Evolutionary conservation across 23 red algal species (phyloP).

Genomic region (Gracilaria gracilis): DNA sequence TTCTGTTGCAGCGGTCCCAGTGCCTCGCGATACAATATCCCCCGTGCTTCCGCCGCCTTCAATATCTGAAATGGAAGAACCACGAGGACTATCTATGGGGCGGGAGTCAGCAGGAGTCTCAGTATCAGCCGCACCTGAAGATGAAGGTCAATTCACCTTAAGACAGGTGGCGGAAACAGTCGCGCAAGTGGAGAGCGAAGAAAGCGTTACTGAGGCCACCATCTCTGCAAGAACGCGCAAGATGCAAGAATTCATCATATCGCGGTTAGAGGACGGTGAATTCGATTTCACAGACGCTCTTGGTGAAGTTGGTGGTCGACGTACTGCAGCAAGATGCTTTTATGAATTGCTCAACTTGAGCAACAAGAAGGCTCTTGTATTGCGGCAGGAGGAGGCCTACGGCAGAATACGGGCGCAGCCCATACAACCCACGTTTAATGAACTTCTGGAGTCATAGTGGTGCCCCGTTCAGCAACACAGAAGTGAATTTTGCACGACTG

Average conservation of each 20-base stretch:
- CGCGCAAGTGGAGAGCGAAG: constrained; percentile 13
- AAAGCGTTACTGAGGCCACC: constrained; percentile 36
- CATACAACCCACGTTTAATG: constrained; percentile 51
- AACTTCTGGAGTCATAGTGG: constrained; percentile 10
- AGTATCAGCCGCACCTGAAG: neutral
- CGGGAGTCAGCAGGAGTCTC: neutral
- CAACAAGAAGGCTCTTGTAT: constrained; percentile 50
- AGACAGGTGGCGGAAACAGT: constrained; percentile 30
- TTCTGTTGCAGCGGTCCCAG: constrained; percentile 1
- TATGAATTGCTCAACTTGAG: constrained; percentile 65
- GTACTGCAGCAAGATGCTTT: constrained; percentile 53
- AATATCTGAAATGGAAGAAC: neutral
- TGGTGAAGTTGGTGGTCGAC: constrained; percentile 20
- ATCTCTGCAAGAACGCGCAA: constrained; percentile 56
- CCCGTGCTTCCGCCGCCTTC: neutral
- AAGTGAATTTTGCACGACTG: too few species aligned
- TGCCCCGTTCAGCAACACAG: too few species aligned
- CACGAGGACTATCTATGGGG: neutral
- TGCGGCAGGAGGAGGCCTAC: constrained; percentile 57
- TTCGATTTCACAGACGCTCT: constrained; percentile 30
- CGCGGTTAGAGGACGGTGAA: constrained; percentile 18
- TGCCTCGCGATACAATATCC: constrained; percentile 21
- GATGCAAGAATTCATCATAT: constrained; percentile 44
- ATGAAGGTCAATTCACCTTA: constrained; percentile 6
- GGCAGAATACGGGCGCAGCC: constrained; percentile 41